phyloP scores from a whole-genome alignment of 2,329 filamentous ascomycete genomes.

The Cladosporium sp. region DNA sequence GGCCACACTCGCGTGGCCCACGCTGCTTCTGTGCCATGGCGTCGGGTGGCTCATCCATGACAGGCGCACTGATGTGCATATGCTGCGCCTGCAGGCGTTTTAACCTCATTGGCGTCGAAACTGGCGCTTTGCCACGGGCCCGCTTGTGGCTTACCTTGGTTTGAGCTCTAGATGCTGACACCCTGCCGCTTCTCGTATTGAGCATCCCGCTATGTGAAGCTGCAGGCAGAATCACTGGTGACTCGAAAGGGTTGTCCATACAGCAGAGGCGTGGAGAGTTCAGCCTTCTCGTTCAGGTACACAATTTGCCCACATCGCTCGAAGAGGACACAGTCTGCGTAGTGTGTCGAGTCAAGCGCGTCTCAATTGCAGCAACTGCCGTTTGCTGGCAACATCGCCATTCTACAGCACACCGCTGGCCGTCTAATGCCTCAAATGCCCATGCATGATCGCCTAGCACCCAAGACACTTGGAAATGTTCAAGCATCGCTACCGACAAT shows the following conservation, averaged over 20 bases:
- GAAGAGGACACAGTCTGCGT: not conserved
- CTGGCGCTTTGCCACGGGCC: not conserved
- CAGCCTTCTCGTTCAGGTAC: not conserved
- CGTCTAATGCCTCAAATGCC: not conserved
- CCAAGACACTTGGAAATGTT: not conserved
- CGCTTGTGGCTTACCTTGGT: not conserved
- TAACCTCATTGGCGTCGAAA: not conserved
- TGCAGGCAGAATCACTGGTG: not conserved
- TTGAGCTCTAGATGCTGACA: slow-evolving; percentile 1
- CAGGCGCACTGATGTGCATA: not conserved
- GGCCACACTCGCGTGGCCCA: not conserved
- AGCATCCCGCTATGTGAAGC: not conserved
- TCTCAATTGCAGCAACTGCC: not conserved
- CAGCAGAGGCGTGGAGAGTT: not conserved
- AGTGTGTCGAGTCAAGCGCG: not conserved
- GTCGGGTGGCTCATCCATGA: not conserved
- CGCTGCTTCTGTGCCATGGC: not conserved
- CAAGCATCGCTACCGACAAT: not conserved
- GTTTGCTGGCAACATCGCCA: not conserved
- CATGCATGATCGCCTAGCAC: not conserved
- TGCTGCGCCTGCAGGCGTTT: not conserved
- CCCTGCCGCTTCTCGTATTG: not conserved
- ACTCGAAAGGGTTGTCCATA: not conserved
- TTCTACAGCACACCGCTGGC: not conserved
- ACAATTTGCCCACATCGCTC: not conserved